Base-by-base conservation (phyloP, 306 rosid genomes). In the Casuarina glauca region DNA sequence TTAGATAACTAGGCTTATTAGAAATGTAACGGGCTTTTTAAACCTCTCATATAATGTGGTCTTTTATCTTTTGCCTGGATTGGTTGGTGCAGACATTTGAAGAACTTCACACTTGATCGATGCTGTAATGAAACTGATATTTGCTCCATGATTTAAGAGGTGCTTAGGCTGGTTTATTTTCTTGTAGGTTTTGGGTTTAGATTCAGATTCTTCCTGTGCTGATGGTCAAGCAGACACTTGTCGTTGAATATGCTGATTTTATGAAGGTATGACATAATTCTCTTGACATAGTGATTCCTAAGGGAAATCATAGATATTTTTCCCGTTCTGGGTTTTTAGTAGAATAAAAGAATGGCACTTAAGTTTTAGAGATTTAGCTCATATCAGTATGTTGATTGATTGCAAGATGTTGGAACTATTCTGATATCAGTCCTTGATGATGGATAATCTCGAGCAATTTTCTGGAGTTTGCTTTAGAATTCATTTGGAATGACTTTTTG, bases 201-300 rank as follows among this genome's bases (percentile, higher is more conserved):
- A 82, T 76, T 82, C 96, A 16, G 91, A 87, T 79, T 82, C 96
- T 38, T 85, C 89, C 48, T 7, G 76, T 84, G 71, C 43, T 11
- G 90, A 89, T 66, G 85, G 88, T 72, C 88, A 86, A 51, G 90
- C 71, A 53, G 91, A 89, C 67, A 75, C 89, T 72, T 76, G 78
- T 88, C 55, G 94, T 94, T 55, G 91, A 90, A 42, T 77, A 88
- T 66, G 60, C 48, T 68, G 98, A 94, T 83, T 94, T 94, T 87
- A 75, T 90, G 74, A 87, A 88, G 96, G 98, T 94, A 87, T 69
- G 83, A 58, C 39, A 1, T 82, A 26, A 45, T 53, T 79, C 36
- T 71, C 68, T 46, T 68, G 48, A 51, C 32, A 26, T 19, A 39
- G 44, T 35, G 69, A 62, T 63, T 51, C 62, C 43, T 17, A 46